These are phyloP conservation scores for Eutrema salsugineum DNA, from an alignment of 441 rosid species.

Conservation along the genomic window DNA sequence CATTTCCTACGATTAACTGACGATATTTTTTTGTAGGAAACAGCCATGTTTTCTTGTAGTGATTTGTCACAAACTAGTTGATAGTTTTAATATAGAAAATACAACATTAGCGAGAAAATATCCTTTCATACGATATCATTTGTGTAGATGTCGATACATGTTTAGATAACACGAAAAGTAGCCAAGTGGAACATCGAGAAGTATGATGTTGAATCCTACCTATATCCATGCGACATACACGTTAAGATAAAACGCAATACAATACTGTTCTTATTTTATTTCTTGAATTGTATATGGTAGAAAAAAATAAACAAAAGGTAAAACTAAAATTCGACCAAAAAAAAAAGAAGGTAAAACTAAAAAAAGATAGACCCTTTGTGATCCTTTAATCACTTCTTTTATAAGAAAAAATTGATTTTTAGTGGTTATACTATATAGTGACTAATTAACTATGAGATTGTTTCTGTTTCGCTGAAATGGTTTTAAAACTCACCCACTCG, in stretches of 20 bases:
- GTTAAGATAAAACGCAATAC: constrained; percentile 26
- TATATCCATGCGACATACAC: constrained; percentile 13
- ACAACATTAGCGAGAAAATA: no score
- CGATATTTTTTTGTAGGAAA: no score
- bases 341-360: background rate
- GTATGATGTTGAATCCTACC: constrained; percentile 29
- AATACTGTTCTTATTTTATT: constrained; percentile 5
- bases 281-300: background rate
- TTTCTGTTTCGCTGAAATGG: background rate
- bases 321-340: no score
- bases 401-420: background rate
- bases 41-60: no score
- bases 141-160: constrained; percentile 8
- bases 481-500: background rate
- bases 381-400: background rate
- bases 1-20: no score
- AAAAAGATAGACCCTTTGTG: background rate
- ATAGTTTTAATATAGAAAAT: no score
- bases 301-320: background rate
- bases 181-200: constrained; percentile 18
- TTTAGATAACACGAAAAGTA: constrained; percentile 20
- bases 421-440: background rate
- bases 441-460: background rate
- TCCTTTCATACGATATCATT: no score
- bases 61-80: no score